Conservation (phyloP, 2,329 filamentous ascomycete genomes). For the Pezicula neosporulosa region DNA sequence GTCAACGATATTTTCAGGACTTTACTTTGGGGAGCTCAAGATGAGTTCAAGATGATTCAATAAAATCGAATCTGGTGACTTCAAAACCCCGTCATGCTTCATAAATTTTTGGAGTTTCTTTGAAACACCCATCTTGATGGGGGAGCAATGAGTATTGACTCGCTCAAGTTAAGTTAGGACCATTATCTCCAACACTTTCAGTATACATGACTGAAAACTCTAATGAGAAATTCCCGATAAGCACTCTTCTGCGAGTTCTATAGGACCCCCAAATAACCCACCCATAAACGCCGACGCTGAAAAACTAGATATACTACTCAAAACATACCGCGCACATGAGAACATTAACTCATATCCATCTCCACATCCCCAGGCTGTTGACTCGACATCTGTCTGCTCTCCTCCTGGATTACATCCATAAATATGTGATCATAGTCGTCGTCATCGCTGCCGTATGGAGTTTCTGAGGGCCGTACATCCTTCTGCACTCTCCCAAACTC, state of each 20-base stretch:
- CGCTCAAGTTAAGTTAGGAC: too few relatives aligned
- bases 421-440: slow-evolving; percentile 63
- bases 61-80: too few relatives aligned
- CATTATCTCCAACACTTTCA: too few relatives aligned
- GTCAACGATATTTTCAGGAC: too few relatives aligned
- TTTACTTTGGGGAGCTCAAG: too few relatives aligned
- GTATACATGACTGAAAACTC: slow-evolving; percentile 3
- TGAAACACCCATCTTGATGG: too few relatives aligned
- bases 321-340: background rate
- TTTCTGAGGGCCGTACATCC: slow-evolving; percentile 2
- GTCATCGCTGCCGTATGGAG: slow-evolving; percentile 41
- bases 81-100: too few relatives aligned
- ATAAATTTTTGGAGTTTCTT: too few relatives aligned
- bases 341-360: slow-evolving; percentile 6
- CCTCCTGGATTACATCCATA: slow-evolving; percentile 56
- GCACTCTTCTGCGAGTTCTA: slow-evolving; percentile 1
- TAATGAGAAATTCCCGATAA: slow-evolving; percentile 1
- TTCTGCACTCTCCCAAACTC: background rate
- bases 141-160: background rate
- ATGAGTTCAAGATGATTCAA: too few relatives aligned
- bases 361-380: slow-evolving; percentile 23
- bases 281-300: slow-evolving; percentile 21
- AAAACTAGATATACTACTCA: background rate
- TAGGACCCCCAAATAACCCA: background rate
- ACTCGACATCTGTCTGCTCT: slow-evolving; percentile 23